These are phyloP conservation scores for Kipferlia bialata DNA, from an alignment of 78 protist species.

Conservation along the genomic window DNA sequence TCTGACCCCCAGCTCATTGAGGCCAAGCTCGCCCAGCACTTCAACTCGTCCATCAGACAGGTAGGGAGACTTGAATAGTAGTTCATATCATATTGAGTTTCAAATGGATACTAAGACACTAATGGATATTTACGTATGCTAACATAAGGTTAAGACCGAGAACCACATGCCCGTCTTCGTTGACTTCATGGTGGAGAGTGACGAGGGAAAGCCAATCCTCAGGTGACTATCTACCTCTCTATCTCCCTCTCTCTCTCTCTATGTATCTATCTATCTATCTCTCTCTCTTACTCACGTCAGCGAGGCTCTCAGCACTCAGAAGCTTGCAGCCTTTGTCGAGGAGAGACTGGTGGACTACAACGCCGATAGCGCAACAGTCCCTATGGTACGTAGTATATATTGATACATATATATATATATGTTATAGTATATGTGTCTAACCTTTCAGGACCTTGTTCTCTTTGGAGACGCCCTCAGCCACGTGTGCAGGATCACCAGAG, in stretches of 20 bases:
- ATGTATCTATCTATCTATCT: not conserved
- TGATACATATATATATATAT: too few species aligned
- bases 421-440: slow-evolving; percentile 29
- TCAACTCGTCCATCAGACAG: too few species aligned
- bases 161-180: slow-evolving; percentile 25
- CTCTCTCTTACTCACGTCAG: slow-evolving; percentile 14
- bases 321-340: slow-evolving; percentile 26
- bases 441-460: slow-evolving; percentile 44
- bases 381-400: too few species aligned
- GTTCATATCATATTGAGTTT: too few species aligned
- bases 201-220: slow-evolving; percentile 2
- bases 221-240: too few species aligned
- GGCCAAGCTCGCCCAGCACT: too few species aligned
- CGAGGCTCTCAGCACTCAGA: slow-evolving; percentile 25
- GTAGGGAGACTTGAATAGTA: too few species aligned
- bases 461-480: slow-evolving; percentile 58
- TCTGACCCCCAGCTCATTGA: not conserved
- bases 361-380: too few species aligned
- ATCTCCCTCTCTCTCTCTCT: too few species aligned
- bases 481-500: slow-evolving; percentile 45
- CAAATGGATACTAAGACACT: too few species aligned
- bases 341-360: slow-evolving; percentile 52
- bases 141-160: not conserved
- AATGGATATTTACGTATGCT: too few species aligned
- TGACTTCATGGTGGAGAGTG: slow-evolving; percentile 30